Percentiles rank a stretch among this genome's conserved stretches.
Conservation (phyloP, 495 filamentous ascomycete species). For the Diplogelasinospora grovesii region DNA sequence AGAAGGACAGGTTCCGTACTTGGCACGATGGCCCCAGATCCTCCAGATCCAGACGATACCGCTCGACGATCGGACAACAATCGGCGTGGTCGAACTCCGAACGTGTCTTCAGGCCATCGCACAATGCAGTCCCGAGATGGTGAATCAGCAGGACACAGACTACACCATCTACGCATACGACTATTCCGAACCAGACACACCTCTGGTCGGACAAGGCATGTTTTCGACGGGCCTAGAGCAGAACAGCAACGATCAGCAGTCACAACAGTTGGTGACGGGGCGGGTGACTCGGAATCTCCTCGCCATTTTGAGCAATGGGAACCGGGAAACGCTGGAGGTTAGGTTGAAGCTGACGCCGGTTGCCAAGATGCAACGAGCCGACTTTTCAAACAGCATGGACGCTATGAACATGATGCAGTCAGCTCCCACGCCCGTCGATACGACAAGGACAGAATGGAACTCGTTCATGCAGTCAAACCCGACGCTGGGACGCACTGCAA, state of each 20-base stretch:
- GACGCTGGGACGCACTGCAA: constrained; percentile 25
- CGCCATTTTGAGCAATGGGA: constrained; percentile 73
- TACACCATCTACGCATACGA: constrained; percentile 96
- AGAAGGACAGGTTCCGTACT: constrained; percentile 79
- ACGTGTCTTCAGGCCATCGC: constrained; percentile 84
- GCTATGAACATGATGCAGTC: constrained; percentile 14
- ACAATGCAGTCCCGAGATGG: constrained; percentile 72
- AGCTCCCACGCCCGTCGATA: constrained; percentile 31
- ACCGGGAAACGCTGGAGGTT: constrained; percentile 88
- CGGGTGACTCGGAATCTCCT: constrained; percentile 80
- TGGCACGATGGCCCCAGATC: constrained; percentile 80
- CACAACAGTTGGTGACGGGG: constrained; percentile 77
- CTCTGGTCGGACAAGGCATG: constrained; percentile 93
- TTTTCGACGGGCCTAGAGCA: constrained; percentile 72
- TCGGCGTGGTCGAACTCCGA: constrained; percentile 86
- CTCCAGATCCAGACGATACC: constrained; percentile 72
- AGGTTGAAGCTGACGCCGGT: constrained; percentile 83
- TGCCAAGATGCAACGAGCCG: constrained; percentile 57
- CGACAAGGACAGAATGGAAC: constrained; percentile 41
- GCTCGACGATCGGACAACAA: constrained; percentile 62
- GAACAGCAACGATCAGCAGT: constrained; percentile 43
- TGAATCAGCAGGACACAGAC: constrained; percentile 76
- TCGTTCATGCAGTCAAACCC: constrained; percentile 40
- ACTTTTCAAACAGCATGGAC: constrained; percentile 17
- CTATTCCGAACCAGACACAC: constrained; percentile 88